Evolutionary conservation across 495 filamentous ascomycete species (phyloP).

Genomic region (Aspergillus campestris): DNA sequence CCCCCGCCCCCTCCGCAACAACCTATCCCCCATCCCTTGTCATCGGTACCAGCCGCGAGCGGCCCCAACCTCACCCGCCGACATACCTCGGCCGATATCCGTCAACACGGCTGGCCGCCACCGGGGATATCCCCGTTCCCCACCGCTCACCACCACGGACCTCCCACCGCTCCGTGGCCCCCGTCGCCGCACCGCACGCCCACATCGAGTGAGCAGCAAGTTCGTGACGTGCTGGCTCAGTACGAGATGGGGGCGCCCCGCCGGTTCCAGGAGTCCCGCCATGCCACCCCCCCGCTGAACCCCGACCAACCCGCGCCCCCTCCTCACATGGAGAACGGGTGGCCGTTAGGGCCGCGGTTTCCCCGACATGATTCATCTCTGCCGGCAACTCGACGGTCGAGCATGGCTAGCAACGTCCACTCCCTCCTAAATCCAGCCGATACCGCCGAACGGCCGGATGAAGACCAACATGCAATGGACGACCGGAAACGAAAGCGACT

Average conservation of each 20-base stretch:
- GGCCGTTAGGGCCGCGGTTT: constrained; percentile 43
- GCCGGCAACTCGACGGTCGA: constrained; percentile 60
- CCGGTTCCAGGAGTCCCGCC: constrained; percentile 52
- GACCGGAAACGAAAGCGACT: constrained; percentile 79
- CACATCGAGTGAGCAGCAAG: constrained; percentile 63
- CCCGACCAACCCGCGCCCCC: constrained; percentile 41
- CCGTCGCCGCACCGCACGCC: constrained; percentile 68
- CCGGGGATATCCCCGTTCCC: constrained; percentile 59
- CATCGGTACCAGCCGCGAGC: constrained; percentile 65
- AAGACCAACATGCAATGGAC: constrained; percentile 52
- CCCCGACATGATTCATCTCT: constrained; percentile 38
- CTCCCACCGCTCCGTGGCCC: constrained; percentile 70
- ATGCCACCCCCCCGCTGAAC: constrained; percentile 59
- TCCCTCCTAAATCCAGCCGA: constrained; percentile 79
- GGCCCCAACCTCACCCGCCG: constrained; percentile 65
- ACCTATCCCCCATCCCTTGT: constrained; percentile 65
- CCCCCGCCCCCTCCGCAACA: constrained; percentile 59
- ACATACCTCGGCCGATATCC: constrained; percentile 94
- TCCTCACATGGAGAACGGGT: constrained; percentile 47
- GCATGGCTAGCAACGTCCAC: constrained; percentile 72
- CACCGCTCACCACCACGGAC: constrained; percentile 11
- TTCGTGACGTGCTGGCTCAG: constrained; percentile 70
- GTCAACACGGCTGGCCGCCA: constrained; percentile 77
- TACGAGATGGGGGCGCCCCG: constrained; percentile 67
- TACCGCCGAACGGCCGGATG: constrained; percentile 62